These are phyloP conservation scores for Phytophthora meadii DNA, from an alignment of 352 stramenopile genomes.

Conservation along the genomic window DNA sequence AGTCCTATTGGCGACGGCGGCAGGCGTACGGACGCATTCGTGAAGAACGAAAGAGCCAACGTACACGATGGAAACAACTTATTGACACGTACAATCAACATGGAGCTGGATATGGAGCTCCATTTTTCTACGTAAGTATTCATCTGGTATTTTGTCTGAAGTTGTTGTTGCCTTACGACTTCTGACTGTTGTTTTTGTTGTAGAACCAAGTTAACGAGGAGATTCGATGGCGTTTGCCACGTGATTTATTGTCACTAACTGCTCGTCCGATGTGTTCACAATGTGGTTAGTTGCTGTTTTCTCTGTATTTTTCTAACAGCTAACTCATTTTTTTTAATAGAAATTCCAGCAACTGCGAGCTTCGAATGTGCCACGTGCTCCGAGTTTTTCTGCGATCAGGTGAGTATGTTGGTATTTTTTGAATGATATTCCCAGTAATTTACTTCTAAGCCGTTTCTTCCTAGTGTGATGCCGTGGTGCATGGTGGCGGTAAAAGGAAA, in stretches of 20 bases:
- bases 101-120: slow-evolving; percentile 64
- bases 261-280: slow-evolving; percentile 85
- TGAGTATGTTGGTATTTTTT: slow-evolving; percentile 21
- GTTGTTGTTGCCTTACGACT: not conserved
- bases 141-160: not conserved
- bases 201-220: slow-evolving; percentile 93
- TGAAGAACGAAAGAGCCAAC: slow-evolving; percentile 42
- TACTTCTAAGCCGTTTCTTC: too few relatives aligned
- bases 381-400: slow-evolving; percentile 92
- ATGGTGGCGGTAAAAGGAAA: slow-evolving; percentile 80
- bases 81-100: slow-evolving; percentile 86
- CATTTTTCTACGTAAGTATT: slow-evolving; percentile 92
- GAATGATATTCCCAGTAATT: not conserved
- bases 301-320: not conserved
- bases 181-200: too few relatives aligned
- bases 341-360: slow-evolving; percentile 50
- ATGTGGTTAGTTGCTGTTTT: slow-evolving; percentile 63
- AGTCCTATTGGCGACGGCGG: slow-evolving; percentile 64
- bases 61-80: slow-evolving; percentile 93
- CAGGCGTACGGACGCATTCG: slow-evolving; percentile 46
- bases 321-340: slow-evolving; percentile 31
- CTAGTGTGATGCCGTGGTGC: slow-evolving; percentile 85
- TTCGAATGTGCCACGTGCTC: slow-evolving; percentile 90
- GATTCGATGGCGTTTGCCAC: slow-evolving; percentile 91
- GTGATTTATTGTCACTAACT: slow-evolving; percentile 86